Evolutionary conservation across 2,329 filamentous ascomycete species (phyloP).

Genomic region (Nothophaeocryptopus gaeumannii): DNA sequence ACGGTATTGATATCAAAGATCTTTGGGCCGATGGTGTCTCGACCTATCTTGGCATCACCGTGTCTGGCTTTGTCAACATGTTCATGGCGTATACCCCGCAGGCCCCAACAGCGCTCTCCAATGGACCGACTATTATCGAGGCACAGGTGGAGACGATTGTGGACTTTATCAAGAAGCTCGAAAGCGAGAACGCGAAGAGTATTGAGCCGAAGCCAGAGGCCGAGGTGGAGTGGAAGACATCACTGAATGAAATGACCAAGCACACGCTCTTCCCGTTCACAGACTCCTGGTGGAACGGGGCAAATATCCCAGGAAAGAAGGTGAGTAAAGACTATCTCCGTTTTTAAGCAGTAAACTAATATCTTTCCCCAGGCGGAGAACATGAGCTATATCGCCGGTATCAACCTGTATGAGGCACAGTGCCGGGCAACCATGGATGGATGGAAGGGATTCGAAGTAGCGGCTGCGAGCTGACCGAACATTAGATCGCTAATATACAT

Average conservation of each 20-base stretch:
- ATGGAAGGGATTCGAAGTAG: constrained; percentile 33
- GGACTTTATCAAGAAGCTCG: constrained; percentile 41
- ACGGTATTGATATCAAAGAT: constrained; percentile 31
- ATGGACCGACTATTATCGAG: constrained; percentile 45
- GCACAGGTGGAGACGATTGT: constrained; percentile 46
- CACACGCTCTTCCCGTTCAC: constrained; percentile 28
- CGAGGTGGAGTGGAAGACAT: constrained; percentile 40
- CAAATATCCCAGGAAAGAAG: constrained; percentile 45
- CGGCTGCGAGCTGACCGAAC: neutral
- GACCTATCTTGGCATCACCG: constrained; percentile 40
- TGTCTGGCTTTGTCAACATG: constrained; percentile 36
- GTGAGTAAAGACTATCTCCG: constrained; percentile 31
- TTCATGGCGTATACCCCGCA: constrained; percentile 47
- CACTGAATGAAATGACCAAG: constrained; percentile 24
- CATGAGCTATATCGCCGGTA: constrained; percentile 42
- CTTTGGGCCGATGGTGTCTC: constrained; percentile 42
- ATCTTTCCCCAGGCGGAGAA: constrained; percentile 30
- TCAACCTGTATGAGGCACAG: constrained; percentile 38
- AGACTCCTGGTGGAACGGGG: constrained; percentile 37
- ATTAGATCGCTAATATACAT: too few species aligned
- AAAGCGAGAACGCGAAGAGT: constrained; percentile 38
- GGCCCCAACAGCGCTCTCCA: constrained; percentile 46
- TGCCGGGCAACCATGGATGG: constrained; percentile 39
- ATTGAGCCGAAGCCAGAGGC: constrained; percentile 42
- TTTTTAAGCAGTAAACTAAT: too few species aligned